Percentiles rank a stretch among this genome's conserved stretches.
Evolutionary conservation across 2,329 filamentous ascomycete genomes (phyloP).

Genomic region (Hypoxylon sp.): DNA sequence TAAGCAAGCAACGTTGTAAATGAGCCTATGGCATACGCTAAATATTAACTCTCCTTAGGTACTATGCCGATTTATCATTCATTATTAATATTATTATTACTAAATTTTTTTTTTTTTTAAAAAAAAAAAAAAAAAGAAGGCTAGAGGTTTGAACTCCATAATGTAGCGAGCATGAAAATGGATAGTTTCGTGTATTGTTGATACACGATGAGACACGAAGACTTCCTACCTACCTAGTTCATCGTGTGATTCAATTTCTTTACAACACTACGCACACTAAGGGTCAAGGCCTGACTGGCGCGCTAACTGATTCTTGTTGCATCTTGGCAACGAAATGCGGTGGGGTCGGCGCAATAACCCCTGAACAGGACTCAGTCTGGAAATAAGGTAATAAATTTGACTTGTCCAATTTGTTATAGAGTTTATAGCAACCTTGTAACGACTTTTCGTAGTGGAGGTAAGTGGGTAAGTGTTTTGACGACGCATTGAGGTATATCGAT

Average conservation of each 20-base stretch:
- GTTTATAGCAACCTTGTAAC: background rate
- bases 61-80: background rate
- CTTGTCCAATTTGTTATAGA: conserved; percentile 1
- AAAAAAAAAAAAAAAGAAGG: conserved; percentile 1
- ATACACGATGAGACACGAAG: conserved; percentile 49
- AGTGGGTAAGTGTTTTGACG: background rate
- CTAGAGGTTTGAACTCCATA: background rate
- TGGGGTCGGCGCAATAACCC: conserved; percentile 7
- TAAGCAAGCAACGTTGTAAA: too few relatives aligned
- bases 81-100: too few relatives aligned
- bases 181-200: conserved; percentile 49
- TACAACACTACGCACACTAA: background rate
- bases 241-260: conserved; percentile 16
- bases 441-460: background rate
- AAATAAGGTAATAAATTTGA: background rate
- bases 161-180: conserved; percentile 8
- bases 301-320: conserved; percentile 28
- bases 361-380: conserved; percentile 1
- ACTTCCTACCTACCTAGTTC: conserved; percentile 4
- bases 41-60: background rate
- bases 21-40: background rate
- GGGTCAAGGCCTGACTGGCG: conserved; percentile 18
- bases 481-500: background rate
- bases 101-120: too few relatives aligned
- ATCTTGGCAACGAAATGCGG: conserved; percentile 39